Base-by-base conservation (phyloP, 2,329 filamentous ascomycete species). In the Venturia asperata region DNA sequence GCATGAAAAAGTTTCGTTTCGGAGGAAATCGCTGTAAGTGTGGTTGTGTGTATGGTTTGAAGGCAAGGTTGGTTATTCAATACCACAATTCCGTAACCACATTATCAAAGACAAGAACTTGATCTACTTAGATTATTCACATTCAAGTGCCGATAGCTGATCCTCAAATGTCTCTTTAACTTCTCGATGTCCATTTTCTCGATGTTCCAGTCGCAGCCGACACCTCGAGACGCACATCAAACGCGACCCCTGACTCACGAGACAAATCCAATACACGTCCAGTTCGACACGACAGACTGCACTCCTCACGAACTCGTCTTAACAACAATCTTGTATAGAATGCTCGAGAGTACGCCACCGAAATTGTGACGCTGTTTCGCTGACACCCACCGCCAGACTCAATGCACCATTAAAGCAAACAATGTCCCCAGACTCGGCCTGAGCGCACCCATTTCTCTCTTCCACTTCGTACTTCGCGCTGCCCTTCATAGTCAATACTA, bases 401-500 rank as follows among this genome's bases (percentile, higher is more conserved):
- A 61, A 61, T 61, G 60, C 60, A 42, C 24, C 52, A 58, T 58
- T 58, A 58, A 58, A 58, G 52, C 52, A 39, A 37, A 58, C 52
- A 1, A 37, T 11, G 19, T 58, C 30, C 52, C 52, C 52, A 58
- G 52, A 58, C 27, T 58, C 52, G 52, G 52, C 17, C 52, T 58
- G 30, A 58, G 52, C 52, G 52, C 30, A 27, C 6, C 19, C 30
- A 34, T 58, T 58, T 58, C 52, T 27, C 52, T 58, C 27, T n/a
- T 58, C 30, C 52, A 19, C 30, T 58, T 37, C 30, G 15, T 58
- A 19, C 30, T 58, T 37, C 30, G 15, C 37, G 52, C 52, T 37
- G 52, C 6, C 15, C 30, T 5, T 39, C 15, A 58, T n/a, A 34
- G 52, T 58, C n/a, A 58, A 37, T 58, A 10, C 30, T 19, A n/a